Evolutionary conservation across 805 yeast genomes (phyloP).

Genomic region (Novakomyces olei): DNA sequence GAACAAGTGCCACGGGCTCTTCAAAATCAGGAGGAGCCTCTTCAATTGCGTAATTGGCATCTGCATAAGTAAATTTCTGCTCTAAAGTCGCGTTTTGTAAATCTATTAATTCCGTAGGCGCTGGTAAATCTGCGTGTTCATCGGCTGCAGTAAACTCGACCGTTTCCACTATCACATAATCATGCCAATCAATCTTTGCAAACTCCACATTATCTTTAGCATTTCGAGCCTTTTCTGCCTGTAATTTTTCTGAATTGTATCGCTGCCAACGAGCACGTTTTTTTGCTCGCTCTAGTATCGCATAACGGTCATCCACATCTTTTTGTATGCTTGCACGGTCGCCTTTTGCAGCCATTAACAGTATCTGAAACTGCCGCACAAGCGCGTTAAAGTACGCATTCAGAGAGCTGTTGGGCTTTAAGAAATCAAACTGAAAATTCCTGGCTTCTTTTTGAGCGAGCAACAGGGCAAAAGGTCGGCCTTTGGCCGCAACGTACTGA

Average conservation of each 20-base stretch:
- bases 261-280: constrained; percentile 33
- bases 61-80: constrained; percentile 20
- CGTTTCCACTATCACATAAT: constrained; percentile 48
- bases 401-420: constrained; percentile 37
- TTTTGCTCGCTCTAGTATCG: constrained; percentile 26
- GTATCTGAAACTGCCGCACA: constrained; percentile 32
- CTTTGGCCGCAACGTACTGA: constrained; percentile 39
- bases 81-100: constrained; percentile 40
- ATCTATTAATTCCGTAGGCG: constrained; percentile 33
- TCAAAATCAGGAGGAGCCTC: constrained; percentile 26
- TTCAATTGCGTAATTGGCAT: constrained; percentile 14
- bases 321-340: constrained; percentile 11
- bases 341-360: constrained; percentile 14
- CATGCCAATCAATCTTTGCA: constrained; percentile 75
- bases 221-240: constrained; percentile 10
- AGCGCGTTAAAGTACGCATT: constrained; percentile 28
- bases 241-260: constrained; percentile 10
- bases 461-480: constrained; percentile 22
- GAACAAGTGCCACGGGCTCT: too few species aligned
- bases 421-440: constrained; percentile 44
- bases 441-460: constrained; percentile 16
- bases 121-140: constrained; percentile 29
- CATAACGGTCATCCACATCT: constrained; percentile 15
- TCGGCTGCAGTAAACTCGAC: constrained; percentile 43
- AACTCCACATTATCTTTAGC: constrained; percentile 22